Evolutionary conservation across 495 filamentous ascomycete genomes (phyloP).

Genomic region (Cudoniella acicularis): DNA sequence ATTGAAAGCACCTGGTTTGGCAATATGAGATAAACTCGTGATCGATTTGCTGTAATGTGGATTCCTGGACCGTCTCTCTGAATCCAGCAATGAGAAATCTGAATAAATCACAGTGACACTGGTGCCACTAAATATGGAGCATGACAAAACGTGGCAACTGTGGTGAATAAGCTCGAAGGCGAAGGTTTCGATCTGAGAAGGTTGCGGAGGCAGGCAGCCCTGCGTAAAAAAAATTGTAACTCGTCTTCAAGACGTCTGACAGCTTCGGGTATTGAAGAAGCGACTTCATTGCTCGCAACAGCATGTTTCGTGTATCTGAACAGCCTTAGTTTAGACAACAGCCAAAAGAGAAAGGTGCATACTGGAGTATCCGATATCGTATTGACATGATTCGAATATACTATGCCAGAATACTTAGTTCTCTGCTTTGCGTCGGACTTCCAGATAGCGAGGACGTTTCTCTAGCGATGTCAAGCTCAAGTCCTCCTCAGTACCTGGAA

Average conservation of each 20-base stretch:
- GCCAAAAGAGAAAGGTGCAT: background rate
- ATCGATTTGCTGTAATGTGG: slow-evolving; percentile 34
- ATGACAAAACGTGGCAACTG: slow-evolving; percentile 44
- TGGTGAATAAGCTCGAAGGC: slow-evolving; percentile 44
- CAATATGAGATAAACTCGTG: slow-evolving; percentile 35
- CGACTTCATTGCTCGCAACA: slow-evolving; percentile 22
- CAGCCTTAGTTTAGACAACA: background rate
- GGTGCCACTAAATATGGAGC: slow-evolving; percentile 48
- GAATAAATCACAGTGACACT: slow-evolving; percentile 47
- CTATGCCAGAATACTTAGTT: slow-evolving; percentile 45
- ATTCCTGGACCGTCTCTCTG: slow-evolving; percentile 37
- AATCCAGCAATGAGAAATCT: slow-evolving; percentile 41
- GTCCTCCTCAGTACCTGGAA: slow-evolving; percentile 49
- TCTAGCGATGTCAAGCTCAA: slow-evolving; percentile 48
- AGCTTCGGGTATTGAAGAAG: slow-evolving; percentile 18
- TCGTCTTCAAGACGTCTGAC: slow-evolving; percentile 11
- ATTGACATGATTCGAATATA: slow-evolving; percentile 45
- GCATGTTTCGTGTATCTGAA: slow-evolving; percentile 20
- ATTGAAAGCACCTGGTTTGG: slow-evolving; percentile 40
- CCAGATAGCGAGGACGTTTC: slow-evolving; percentile 33
- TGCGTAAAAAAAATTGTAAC: background rate
- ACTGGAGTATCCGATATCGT: slow-evolving; percentile 38
- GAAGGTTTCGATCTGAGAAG: slow-evolving; percentile 44
- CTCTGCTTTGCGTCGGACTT: slow-evolving; percentile 30
- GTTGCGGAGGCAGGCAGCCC: slow-evolving; percentile 41